Percentiles rank a stretch among this genome's conserved stretches.
Evolutionary conservation across 2,329 filamentous ascomycete species (phyloP).

Genomic region (Apiospora saccharicola): DNA sequence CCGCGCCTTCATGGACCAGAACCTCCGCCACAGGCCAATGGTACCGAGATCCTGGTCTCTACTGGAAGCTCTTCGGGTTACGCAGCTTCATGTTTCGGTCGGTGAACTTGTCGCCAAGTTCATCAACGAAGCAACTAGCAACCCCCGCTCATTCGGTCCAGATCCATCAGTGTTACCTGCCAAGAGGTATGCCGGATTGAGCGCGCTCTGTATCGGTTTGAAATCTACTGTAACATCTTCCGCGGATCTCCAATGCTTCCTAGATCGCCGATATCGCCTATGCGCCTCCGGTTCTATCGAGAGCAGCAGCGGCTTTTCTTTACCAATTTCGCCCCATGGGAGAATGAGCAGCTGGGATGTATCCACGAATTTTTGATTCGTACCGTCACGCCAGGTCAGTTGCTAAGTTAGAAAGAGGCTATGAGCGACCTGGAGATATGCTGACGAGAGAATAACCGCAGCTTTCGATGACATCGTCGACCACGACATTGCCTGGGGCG

Average conservation of each 20-base stretch:
- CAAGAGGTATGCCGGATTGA: neutral
- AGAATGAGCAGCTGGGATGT: constrained; percentile 15
- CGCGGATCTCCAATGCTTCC: neutral
- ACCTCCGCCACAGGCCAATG: neutral
- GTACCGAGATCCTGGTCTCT: constrained; percentile 18
- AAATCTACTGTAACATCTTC: neutral
- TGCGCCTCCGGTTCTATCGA: neutral
- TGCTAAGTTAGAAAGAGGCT: neutral
- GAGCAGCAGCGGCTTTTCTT: constrained; percentile 1
- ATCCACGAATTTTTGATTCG: constrained; percentile 18
- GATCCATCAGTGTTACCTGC: neutral
- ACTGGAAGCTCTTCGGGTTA: constrained; percentile 8
- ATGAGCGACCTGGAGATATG: too few species aligned
- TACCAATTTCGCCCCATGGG: constrained; percentile 12
- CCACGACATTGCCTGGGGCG: neutral
- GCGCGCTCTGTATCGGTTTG: neutral
- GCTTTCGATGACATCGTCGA: neutral
- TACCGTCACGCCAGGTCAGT: neutral
- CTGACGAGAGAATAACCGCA: neutral
- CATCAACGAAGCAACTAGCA: neutral
- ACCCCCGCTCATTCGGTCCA: neutral
- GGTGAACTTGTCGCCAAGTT: neutral
- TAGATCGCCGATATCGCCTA: neutral
- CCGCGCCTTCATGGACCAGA: neutral
- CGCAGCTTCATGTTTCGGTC: neutral